Base-by-base conservation (phyloP, 495 filamentous ascomycete genomes). In the Staphylotrichum tortipilum region DNA sequence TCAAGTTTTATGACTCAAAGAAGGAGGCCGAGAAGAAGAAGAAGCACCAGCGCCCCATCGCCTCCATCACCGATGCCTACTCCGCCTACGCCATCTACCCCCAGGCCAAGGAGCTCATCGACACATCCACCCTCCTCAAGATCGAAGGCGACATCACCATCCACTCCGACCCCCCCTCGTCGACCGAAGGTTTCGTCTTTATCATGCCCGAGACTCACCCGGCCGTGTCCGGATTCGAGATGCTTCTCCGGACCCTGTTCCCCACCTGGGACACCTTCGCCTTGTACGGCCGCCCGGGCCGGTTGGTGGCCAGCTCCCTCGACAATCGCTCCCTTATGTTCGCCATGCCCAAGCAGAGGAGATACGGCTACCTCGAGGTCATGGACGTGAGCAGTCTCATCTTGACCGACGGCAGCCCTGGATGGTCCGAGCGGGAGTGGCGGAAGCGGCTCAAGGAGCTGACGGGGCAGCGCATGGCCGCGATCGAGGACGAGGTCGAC, bases 281-380 rank as follows among this genome's bases (percentile, higher is more conserved):
- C 21, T 73, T 97, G 12, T 99, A 99, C 57, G 92, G 92, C 7
- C 85, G 92, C 15, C 92, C 92, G 8, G 87, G 78, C 23, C 83
- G 86, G 50, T 73, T 99, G 22, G 81, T 95, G 40, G 86, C 92
- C 1, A 94, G 94, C 58, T 82, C 84, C 0, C 79, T 86, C 22
- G 88, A 99, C 65, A 71, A 82, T 4, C 82, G 86, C 50, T 91
- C 92, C 50, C 74, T 99, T 57, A 99, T 99, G 92, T 97, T 99
- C 68, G 94, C 89, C 0, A 91, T 99, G 82, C 94, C 92, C 1
- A 85, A 84, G 57, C 80, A 94, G 49, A 80, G 80, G 34, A 78
- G 85, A 48, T 95, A 95, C 62, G 91, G 92, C 0, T 97, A 97
- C 63, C 66, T 97, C 18, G 94, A 97, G 56, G 77, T 90, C 24